Evolutionary conservation across 1,284 basidiomycete genomes (phyloP).

Genomic region (Omphalotus olearius): DNA sequence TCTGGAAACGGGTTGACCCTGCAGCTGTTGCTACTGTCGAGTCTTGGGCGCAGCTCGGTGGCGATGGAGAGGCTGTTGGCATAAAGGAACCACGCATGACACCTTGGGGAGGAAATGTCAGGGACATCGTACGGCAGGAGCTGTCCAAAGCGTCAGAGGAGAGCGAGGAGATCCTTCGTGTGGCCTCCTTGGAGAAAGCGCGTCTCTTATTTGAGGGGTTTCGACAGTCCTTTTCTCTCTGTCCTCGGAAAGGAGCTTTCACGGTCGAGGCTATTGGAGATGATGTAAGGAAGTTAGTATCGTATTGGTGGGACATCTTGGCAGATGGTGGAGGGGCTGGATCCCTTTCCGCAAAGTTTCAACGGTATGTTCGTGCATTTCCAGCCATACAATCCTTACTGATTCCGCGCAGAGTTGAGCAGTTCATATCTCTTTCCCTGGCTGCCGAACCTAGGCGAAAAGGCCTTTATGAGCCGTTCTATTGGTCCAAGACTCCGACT

Average conservation of each 20-base stretch:
- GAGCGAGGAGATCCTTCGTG: slow-evolving; percentile 37
- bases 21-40: slow-evolving; percentile 54
- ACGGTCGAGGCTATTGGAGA: slow-evolving; percentile 26
- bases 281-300: slow-evolving; percentile 45
- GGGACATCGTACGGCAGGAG: slow-evolving; percentile 34
- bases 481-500: slow-evolving; percentile 53
- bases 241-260: slow-evolving; percentile 36
- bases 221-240: slow-evolving; percentile 46
- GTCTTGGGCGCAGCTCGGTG: slow-evolving; percentile 52
- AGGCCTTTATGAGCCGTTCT: slow-evolving; percentile 70
- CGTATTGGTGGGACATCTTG: slow-evolving; percentile 49
- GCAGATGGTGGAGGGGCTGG: slow-evolving; percentile 37
- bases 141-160: slow-evolving; percentile 38
- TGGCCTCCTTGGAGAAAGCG: slow-evolving; percentile 38
- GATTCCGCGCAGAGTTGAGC: slow-evolving; percentile 51
- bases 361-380: slow-evolving; percentile 40
- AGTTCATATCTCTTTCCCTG: slow-evolving; percentile 74
- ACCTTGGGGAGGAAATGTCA: slow-evolving; percentile 64
- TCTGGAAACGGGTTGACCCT: slow-evolving; percentile 68
- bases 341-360: slow-evolving; percentile 52
- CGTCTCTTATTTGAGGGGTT: slow-evolving; percentile 49
- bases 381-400: slow-evolving; percentile 5
- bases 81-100: slow-evolving; percentile 47
- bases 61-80: slow-evolving; percentile 30
- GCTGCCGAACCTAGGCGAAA: slow-evolving; percentile 68